Conservation (phyloP, 441 rosid genomes). For the Daphne laureola region DNA sequence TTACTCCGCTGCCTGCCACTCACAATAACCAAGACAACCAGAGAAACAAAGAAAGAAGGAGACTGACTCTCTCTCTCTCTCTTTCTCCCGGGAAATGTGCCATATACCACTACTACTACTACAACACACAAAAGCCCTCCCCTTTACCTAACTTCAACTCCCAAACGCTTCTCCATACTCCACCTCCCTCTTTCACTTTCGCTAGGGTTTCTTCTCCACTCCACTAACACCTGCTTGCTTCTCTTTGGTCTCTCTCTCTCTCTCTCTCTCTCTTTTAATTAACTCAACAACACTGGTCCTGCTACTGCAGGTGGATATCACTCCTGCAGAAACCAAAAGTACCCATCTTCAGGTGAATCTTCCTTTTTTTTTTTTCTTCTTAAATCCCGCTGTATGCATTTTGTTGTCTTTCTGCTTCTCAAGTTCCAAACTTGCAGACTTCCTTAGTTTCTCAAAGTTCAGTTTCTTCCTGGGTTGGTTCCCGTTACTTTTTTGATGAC, state of each 20-base stretch:
- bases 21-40: slow-evolving; percentile 9
- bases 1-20: slow-evolving; percentile 3
- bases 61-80: too few species aligned
- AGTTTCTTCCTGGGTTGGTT: slow-evolving; percentile 11
- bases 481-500: slow-evolving; percentile 7
- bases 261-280: not conserved
- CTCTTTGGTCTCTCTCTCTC: not conserved
- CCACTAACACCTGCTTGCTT: not conserved
- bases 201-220: not conserved
- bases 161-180: not conserved
- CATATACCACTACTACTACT: too few species aligned
- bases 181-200: not conserved
- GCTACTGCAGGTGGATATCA: slow-evolving; percentile 1
- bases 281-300: not conserved
- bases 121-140: slow-evolving; percentile 2
- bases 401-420: slow-evolving; percentile 1
- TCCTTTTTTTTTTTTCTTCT: not conserved
- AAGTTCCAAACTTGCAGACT: not conserved
- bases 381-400: not conserved
- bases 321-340: too few species aligned
- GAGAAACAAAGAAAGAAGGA: not conserved
- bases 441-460: slow-evolving; percentile 5
- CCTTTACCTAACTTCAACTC: slow-evolving; percentile 2
- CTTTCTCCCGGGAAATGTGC: slow-evolving; percentile 27
- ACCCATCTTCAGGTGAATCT: too few species aligned